Evolutionary conservation across 2,329 filamentous ascomycete genomes (phyloP).

Genomic region (Aureobasidium subglaciale): DNA sequence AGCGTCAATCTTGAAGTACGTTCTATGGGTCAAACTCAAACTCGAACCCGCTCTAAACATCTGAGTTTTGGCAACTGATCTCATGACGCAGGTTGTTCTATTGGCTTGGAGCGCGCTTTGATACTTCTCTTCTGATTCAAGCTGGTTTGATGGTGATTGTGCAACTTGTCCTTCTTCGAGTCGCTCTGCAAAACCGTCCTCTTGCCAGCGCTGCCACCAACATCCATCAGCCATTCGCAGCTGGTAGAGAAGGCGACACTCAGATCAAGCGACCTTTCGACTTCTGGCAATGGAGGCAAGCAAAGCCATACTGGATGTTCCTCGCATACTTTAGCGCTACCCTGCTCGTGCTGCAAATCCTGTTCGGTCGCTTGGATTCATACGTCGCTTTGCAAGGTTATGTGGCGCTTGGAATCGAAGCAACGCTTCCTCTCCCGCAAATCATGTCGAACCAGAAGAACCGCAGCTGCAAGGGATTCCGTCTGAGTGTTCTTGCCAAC

Average conservation of each 20-base stretch:
- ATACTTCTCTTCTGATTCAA: constrained; percentile 52
- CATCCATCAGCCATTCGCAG: constrained; percentile 53
- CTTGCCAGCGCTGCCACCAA: constrained; percentile 29
- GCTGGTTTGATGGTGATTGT: constrained; percentile 54
- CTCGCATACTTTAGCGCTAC: constrained; percentile 58
- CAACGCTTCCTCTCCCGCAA: constrained; percentile 74
- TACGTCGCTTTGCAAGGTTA: constrained; percentile 66
- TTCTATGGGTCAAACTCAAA: neutral
- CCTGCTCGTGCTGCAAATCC: constrained; percentile 58
- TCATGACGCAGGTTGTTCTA: constrained; percentile 50
- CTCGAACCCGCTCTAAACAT: neutral
- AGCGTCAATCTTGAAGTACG: constrained; percentile 55
- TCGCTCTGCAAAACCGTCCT: constrained; percentile 52
- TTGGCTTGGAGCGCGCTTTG: constrained; percentile 58
- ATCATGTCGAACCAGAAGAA: constrained; percentile 63
- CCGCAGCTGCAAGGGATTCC: constrained; percentile 69
- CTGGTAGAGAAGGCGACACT: constrained; percentile 37
- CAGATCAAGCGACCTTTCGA: constrained; percentile 56
- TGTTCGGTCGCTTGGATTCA: constrained; percentile 51
- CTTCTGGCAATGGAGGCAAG: constrained; percentile 76
- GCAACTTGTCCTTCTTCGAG: constrained; percentile 53
- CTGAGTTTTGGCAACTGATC: neutral
- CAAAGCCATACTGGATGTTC: constrained; percentile 75
- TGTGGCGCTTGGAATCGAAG: constrained; percentile 70
- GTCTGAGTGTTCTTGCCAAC: constrained; percentile 65